Evolutionary conservation across 2,329 filamentous ascomycete species (phyloP), one percentile per base, ranked within the genome.

Genomic region (Hypoxylon sp.): DNA sequence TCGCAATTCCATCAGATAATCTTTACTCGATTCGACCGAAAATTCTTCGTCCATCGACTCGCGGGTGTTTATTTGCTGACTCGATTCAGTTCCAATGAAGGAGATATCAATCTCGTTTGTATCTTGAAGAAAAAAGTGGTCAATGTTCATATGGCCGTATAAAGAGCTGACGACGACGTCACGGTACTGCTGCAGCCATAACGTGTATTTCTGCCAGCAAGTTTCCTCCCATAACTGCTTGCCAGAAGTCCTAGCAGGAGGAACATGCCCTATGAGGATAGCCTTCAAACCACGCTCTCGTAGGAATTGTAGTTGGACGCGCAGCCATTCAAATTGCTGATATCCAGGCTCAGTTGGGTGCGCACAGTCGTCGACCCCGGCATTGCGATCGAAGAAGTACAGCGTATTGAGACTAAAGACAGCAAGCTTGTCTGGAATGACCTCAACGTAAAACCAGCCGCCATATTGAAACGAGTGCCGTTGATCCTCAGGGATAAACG

Each of bases 71-170:
- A 65, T 70, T 3, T 72, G 65, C 14, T 77, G 57, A 34, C 74
- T 65, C 19, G 75, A 63, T 7, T 78, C 73, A 1, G 78, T 73
- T 46, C 80, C 70, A 7, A 82, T 65, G 1, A 83, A 80, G 25
- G 82, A 80, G 51, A 93, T 85, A 67, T 92, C 85, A 59, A 98
- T 85, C 0, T 97, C 87, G 43, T 91, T 85, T 63, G 90, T 93
- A 77, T 98, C 95, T 74, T 97, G 93, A 14, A 99, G 82, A 76
- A 98, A 87, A 80, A 99, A 99, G 79, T 99, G 96, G 75, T 99
- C 96, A 71, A 98, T 92, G 76, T 99, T 99, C 96, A 99, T 98
- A 78, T 99, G 96, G 1, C 95, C 96, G 76, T 92, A 99, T 5
- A 97, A 76, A 25, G 89, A 89, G 11, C 88, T 89, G 19, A 94